A percentile compares a stretch with the other conserved stretches of the same genome.
These are phyloP conservation scores for Chytridium lagenaria DNA, from an alignment of 371 early-diverging fungal species.

Conservation along the genomic window DNA sequence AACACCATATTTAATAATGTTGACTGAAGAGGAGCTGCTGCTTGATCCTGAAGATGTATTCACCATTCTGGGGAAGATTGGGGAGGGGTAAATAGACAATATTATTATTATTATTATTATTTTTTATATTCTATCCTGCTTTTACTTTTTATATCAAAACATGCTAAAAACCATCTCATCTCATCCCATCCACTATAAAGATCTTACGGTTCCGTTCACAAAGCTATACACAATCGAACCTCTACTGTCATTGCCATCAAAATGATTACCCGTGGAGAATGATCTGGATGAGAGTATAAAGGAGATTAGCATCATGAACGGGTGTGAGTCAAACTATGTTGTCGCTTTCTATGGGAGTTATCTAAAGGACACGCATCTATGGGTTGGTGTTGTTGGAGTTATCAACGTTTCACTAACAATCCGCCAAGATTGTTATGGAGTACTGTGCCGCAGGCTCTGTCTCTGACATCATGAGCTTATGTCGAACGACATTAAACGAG, in stretches of 20 bases:
- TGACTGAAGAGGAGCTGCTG: constrained; percentile 43
- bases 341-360: constrained; percentile 56
- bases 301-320: constrained; percentile 61
- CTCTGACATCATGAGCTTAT: constrained; percentile 62
- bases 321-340: constrained; percentile 45
- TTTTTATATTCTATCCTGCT: too few species aligned
- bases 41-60: constrained; percentile 50
- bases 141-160: too few species aligned
- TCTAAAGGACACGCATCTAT: constrained; percentile 48
- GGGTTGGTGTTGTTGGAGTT: constrained; percentile 40
- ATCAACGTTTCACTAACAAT: neutral
- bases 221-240: constrained; percentile 64
- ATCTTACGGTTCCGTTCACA: constrained; percentile 75
- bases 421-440: constrained; percentile 64
- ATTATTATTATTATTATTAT: neutral
- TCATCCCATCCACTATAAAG: constrained; percentile 51
- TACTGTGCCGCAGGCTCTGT: constrained; percentile 66
- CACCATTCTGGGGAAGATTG: constrained; percentile 47
- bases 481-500: constrained; percentile 55
- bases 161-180: too few species aligned
- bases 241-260: constrained; percentile 65
- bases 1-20: too few species aligned
- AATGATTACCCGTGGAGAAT: constrained; percentile 60
- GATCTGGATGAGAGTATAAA: constrained; percentile 57
- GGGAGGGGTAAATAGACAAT: constrained; percentile 50